These are phyloP conservation scores for Trichophyton simii DNA, from an alignment of 2,329 filamentous ascomycete genomes.

Conservation along the genomic window DNA sequence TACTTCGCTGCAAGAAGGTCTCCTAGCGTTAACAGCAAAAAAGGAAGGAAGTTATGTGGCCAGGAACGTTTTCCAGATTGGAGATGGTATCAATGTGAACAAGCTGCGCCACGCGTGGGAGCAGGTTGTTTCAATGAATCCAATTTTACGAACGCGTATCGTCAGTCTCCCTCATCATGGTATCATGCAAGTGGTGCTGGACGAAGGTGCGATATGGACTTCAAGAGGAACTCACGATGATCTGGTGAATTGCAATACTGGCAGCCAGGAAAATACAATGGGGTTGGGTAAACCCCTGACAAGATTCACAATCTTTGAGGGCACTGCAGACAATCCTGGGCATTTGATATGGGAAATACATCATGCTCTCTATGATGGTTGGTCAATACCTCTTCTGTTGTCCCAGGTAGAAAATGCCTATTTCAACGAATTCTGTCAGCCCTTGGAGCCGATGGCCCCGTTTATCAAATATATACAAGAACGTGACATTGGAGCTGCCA, in stretches of 20 bases:
- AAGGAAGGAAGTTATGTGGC: conserved; percentile 26
- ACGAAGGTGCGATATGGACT: conserved; percentile 11
- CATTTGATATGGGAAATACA: not conserved
- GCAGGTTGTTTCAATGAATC: conserved; percentile 19
- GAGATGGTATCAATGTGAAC: conserved; percentile 17
- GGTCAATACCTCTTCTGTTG: not conserved
- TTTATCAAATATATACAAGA: conserved; percentile 2
- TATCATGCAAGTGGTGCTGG: conserved; percentile 18
- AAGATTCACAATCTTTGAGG: not conserved
- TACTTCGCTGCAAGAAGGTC: conserved; percentile 30
- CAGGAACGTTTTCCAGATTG: conserved; percentile 20
- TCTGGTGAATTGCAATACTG: not conserved
- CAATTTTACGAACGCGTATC: conserved; percentile 31
- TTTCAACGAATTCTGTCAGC: not conserved
- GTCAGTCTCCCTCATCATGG: conserved; percentile 10
- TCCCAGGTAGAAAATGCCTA: not conserved
- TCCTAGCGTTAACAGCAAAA: conserved; percentile 26
- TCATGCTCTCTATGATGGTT: conserved; percentile 6
- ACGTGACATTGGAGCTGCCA: not conserved
- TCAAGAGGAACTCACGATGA: not conserved
- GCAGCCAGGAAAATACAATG: not conserved
- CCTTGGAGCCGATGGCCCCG: not conserved
- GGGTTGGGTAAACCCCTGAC: not conserved
- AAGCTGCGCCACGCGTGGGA: conserved; percentile 28
- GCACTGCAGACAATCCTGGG: not conserved